These are phyloP conservation scores for Prunus dulcis DNA, from an alignment of 306 rosid species.

Conservation along the genomic window DNA sequence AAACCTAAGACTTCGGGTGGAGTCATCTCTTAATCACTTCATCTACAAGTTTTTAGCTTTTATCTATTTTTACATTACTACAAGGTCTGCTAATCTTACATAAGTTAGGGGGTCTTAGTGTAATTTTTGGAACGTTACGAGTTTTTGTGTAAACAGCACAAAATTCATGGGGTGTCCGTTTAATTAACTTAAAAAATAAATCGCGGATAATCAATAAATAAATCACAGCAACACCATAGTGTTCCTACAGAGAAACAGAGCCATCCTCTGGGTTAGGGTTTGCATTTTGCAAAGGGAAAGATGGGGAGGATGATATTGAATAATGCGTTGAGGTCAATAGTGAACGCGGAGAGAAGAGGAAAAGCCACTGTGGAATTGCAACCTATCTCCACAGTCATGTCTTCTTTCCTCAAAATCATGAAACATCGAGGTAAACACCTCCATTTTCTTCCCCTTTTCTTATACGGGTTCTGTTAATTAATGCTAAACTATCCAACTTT, in stretches of 20 bases:
- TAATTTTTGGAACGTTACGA: too few relatives aligned
- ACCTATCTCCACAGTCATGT: conserved; percentile 67
- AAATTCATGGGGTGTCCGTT: too few relatives aligned
- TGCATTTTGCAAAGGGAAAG: not conserved
- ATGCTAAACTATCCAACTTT: not conserved
- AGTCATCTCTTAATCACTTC: too few relatives aligned
- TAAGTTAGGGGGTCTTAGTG: too few relatives aligned
- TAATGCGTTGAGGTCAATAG: conserved; percentile 10
- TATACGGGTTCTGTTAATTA: not conserved
- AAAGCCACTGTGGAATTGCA: conserved; percentile 66
- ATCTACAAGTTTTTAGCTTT: too few relatives aligned
- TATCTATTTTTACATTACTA: too few relatives aligned
- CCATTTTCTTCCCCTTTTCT: not conserved
- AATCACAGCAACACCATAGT: not conserved
- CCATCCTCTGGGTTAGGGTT: not conserved
- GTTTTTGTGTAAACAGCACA: too few relatives aligned
- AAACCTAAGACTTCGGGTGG: too few relatives aligned
- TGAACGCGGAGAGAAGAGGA: conserved; percentile 76
- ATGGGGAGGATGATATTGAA: too few relatives aligned
- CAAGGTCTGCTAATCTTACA: too few relatives aligned
- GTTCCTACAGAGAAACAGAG: not conserved
- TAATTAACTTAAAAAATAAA: too few relatives aligned
- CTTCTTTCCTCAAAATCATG: conserved; percentile 78
- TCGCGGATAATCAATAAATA: too few relatives aligned
- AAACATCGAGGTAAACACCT: conserved; percentile 56